Evolutionary conservation across 106 monocot genomes (phyloP).

Genomic region (Iris macrosiphon): DNA sequence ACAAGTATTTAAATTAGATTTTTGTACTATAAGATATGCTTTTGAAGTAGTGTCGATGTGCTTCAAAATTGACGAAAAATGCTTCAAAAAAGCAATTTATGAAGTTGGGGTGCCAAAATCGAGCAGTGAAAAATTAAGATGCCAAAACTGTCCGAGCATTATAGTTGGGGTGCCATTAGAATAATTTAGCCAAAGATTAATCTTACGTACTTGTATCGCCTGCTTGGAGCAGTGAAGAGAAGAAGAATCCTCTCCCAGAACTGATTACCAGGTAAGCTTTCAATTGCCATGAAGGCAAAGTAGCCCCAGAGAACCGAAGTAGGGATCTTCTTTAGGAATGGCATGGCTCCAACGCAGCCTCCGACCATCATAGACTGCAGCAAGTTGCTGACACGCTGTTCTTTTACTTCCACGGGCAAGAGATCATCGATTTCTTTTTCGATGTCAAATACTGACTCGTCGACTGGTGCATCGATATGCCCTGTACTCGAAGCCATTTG

Average conservation of each 20-base stretch:
- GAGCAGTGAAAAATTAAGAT: too few relatives aligned
- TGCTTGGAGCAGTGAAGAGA: slow-evolving; percentile 76
- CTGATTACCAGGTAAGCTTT: slow-evolving; percentile 82
- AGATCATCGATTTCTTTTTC: slow-evolving; percentile 84
- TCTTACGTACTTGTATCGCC: slow-evolving; percentile 59
- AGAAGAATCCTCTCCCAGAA: slow-evolving; percentile 87
- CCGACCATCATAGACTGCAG: slow-evolving; percentile 63
- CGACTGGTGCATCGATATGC: slow-evolving; percentile 59
- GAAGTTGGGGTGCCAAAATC: too few relatives aligned
- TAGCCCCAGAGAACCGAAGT: slow-evolving; percentile 81
- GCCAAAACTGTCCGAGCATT: too few relatives aligned
- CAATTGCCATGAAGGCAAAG: slow-evolving; percentile 87
- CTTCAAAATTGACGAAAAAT: too few relatives aligned
- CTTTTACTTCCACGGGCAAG: slow-evolving; percentile 76
- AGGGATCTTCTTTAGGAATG: slow-evolving; percentile 58
- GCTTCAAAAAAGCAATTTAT: too few relatives aligned
- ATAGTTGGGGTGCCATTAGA: too few relatives aligned
- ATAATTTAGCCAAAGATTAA: too few relatives aligned
- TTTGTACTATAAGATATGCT: too few relatives aligned
- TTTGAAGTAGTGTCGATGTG: too few relatives aligned
- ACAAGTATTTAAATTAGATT: too few relatives aligned
- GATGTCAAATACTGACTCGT: slow-evolving; percentile 63
- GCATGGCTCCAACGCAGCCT: slow-evolving; percentile 69
- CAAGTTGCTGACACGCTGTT: slow-evolving; percentile 66
- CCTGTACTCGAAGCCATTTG: slow-evolving; percentile 63